Conservation (phyloP, 1,284 basidiomycete genomes). For the Heterobasidion annosum region DNA sequence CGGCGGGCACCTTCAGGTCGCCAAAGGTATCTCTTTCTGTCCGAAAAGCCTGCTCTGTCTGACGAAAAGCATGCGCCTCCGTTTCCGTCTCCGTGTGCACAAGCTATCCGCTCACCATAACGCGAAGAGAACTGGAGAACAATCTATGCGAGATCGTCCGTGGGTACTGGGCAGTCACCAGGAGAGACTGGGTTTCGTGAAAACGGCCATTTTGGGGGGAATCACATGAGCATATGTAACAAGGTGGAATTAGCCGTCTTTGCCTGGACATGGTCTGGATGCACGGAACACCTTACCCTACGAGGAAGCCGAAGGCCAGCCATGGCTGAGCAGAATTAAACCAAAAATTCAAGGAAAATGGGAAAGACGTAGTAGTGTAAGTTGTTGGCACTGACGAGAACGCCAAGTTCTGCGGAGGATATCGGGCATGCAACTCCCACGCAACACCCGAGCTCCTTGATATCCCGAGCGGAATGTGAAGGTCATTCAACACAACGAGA, state of each 20-base stretch:
- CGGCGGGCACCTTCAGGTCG: conserved; percentile 87
- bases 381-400: conserved; percentile 2
- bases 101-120: conserved; percentile 29
- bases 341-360: background rate
- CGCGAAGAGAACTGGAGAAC: conserved; percentile 27
- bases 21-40: conserved; percentile 85
- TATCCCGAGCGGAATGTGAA: no score
- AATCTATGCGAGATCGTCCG: conserved; percentile 17
- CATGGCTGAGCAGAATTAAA: conserved; percentile 14
- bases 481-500: no score
- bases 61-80: background rate
- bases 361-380: conserved; percentile 4
- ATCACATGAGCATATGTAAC: conserved; percentile 23
- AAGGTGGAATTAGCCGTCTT: background rate
- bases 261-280: background rate
- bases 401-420: conserved; percentile 3
- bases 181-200: conserved; percentile 3
- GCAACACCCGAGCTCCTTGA: no score
- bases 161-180: conserved; percentile 7
- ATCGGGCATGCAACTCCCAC: background rate
- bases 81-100: background rate
- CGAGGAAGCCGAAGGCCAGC: conserved; percentile 14
- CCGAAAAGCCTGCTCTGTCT: conserved; percentile 46
- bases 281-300: conserved; percentile 5
- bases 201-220: conserved; percentile 2